Evolutionary conservation across 331 rosid species (phyloP).

Genomic region (Acacia concinna): DNA sequence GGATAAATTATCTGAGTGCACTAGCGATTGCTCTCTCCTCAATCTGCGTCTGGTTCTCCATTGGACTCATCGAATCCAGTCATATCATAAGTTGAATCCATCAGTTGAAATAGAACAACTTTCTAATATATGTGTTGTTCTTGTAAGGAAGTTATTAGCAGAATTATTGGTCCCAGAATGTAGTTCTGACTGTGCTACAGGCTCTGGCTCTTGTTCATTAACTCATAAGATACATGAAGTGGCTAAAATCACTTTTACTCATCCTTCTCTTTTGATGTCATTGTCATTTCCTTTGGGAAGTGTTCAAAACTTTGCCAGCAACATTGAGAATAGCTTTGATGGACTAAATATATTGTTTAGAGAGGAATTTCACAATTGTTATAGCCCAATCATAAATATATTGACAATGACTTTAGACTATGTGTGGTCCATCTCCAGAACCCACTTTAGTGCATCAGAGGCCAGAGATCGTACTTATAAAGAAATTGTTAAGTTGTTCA

Average conservation of each 20-base stretch:
- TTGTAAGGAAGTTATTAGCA: constrained; percentile 45
- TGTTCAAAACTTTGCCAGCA: constrained; percentile 33
- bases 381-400: constrained; percentile 54
- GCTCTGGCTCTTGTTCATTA: constrained; percentile 39
- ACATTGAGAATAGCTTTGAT: constrained; percentile 36
- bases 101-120: constrained; percentile 47
- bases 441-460: constrained; percentile 39
- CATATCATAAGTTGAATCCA: constrained; percentile 47
- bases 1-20: constrained; percentile 52
- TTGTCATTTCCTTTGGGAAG: constrained; percentile 55
- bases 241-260: constrained; percentile 57
- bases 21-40: constrained; percentile 38
- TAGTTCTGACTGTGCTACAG: constrained; percentile 35
- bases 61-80: constrained; percentile 64
- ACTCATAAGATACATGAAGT: constrained; percentile 52
- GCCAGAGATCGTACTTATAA: constrained; percentile 35
- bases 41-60: constrained; percentile 66
- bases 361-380: constrained; percentile 46
- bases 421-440: constrained; percentile 47
- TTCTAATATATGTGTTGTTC: constrained; percentile 56
- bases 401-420: constrained; percentile 58
- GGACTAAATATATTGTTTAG: constrained; percentile 40
- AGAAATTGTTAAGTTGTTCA: constrained; percentile 50
- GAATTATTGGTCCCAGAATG: constrained; percentile 45
- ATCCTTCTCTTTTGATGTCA: constrained; percentile 60